A percentile compares a stretch with the other conserved stretches of the same genome.
Conservation (phyloP, 129 eudicot species). For the Chrysanthemum lavandulifolium region DNA sequence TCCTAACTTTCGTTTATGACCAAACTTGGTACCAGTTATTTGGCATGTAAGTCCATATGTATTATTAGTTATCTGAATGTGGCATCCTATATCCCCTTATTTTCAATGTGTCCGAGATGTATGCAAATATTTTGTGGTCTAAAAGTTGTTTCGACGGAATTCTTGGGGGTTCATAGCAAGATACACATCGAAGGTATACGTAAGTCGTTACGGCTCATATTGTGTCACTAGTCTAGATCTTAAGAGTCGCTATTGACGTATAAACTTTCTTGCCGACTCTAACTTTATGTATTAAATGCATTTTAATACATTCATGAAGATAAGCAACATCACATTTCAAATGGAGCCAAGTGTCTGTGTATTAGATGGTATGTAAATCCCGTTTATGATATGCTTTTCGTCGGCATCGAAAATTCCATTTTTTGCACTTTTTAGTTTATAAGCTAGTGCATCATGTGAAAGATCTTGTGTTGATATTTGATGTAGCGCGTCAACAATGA, state of each 20-base stretch:
- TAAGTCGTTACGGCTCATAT: slow-evolving; percentile 5
- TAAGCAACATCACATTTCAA: not conserved
- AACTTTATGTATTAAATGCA: too few relatives aligned
- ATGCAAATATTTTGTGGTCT: slow-evolving; percentile 8
- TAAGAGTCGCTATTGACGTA: too few relatives aligned
- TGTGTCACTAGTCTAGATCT: not conserved
- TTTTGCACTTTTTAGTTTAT: slow-evolving; percentile 18
- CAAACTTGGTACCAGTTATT: not conserved
- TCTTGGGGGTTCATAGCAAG: not conserved
- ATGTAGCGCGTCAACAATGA: not conserved
- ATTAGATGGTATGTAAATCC: slow-evolving; percentile 5
- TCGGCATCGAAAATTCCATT: slow-evolving; percentile 18
- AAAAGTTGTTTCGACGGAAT: not conserved
- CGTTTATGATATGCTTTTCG: slow-evolving; percentile 15
- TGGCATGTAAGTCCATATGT: not conserved
- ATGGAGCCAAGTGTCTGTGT: not conserved
- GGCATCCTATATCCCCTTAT: not conserved
- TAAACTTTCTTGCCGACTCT: too few relatives aligned
- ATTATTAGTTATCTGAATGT: not conserved
- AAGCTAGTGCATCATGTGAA: not conserved
- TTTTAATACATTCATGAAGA: too few relatives aligned
- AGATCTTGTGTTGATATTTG: not conserved
- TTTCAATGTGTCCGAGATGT: not conserved
- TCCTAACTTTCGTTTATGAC: not conserved
- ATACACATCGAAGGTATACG: not conserved